phyloP scores from a whole-genome alignment of 805 yeast species.

The Phaffomyces opuntiae region DNA sequence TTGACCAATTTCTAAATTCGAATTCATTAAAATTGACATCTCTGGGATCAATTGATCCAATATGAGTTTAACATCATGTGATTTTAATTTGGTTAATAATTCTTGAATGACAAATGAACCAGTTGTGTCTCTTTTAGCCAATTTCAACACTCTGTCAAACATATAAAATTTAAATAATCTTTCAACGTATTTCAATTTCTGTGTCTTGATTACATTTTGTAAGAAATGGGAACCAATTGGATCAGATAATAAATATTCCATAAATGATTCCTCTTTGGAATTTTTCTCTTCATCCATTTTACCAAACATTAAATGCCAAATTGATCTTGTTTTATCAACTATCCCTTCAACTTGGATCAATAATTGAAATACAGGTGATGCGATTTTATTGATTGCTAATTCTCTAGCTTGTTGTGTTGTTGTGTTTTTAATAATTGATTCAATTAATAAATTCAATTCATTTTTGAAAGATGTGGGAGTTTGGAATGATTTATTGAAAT shows the following conservation, averaged over 20 bases:
- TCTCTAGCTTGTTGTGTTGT: slow-evolving; percentile 54
- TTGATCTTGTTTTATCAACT: slow-evolving; percentile 62
- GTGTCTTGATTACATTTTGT: slow-evolving; percentile 59
- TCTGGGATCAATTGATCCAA: slow-evolving; percentile 62
- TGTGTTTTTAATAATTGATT: slow-evolving; percentile 28
- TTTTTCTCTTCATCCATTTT: slow-evolving; percentile 44
- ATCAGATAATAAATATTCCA: slow-evolving; percentile 78
- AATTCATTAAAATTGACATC: slow-evolving; percentile 51
- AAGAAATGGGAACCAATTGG: slow-evolving; percentile 92
- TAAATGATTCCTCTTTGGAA: slow-evolving; percentile 65
- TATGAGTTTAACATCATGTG: slow-evolving; percentile 54
- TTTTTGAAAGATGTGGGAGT: slow-evolving; percentile 64
- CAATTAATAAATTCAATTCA: slow-evolving; percentile 46
- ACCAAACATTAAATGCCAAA: slow-evolving; percentile 60
- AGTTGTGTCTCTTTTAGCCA: slow-evolving; percentile 76
- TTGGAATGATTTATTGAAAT: slow-evolving; percentile 58
- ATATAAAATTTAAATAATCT: slow-evolving; percentile 67
- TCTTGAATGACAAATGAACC: slow-evolving; percentile 78
- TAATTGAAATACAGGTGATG: slow-evolving; percentile 84
- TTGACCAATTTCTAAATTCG: slow-evolving; percentile 65
- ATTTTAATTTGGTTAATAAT: slow-evolving; percentile 55
- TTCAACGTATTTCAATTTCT: slow-evolving; percentile 62
- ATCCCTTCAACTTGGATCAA: slow-evolving; percentile 75
- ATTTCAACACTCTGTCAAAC: slow-evolving; percentile 62
- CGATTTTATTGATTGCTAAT: slow-evolving; percentile 67